phyloP scores from a whole-genome alignment of 441 rosid species.

The Corymbia citriodora region DNA sequence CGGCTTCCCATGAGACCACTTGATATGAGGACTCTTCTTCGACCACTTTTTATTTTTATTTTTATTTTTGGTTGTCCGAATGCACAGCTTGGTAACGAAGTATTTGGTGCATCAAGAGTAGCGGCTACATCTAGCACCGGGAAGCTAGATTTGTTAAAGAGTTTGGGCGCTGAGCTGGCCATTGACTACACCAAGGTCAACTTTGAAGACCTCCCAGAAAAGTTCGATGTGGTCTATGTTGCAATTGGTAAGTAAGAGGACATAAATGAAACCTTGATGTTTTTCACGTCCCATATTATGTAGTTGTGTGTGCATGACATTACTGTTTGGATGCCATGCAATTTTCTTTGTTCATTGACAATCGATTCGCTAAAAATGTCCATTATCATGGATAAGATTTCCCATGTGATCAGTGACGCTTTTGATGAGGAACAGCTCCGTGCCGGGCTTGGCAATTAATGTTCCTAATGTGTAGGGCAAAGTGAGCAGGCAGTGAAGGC shows the following conservation, averaged over 20 bases:
- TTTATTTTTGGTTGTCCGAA: not conserved
- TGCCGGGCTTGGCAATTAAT: not conserved
- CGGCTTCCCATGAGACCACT: not conserved
- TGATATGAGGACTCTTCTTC: not conserved
- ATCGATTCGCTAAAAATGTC: not conserved
- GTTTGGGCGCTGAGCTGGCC: not conserved
- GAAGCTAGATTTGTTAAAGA: not conserved
- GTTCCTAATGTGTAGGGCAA: not conserved
- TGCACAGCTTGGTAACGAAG: not conserved
- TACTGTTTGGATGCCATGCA: not conserved
- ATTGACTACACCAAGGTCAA: not conserved
- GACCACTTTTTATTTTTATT: not conserved
- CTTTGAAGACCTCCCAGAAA: not conserved
- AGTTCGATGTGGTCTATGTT: not conserved
- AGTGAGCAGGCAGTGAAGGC: slow-evolving; percentile 5
- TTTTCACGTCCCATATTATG: not conserved
- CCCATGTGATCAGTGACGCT: too few relatives aligned
- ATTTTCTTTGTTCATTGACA: not conserved
- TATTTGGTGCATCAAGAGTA: not conserved
- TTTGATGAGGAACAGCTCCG: not conserved
- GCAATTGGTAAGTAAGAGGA: not conserved
- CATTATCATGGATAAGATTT: not conserved
- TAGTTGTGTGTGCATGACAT: not conserved
- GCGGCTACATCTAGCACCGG: not conserved
- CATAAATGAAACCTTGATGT: not conserved